These are phyloP conservation scores for Daldinia eschscholtzii DNA, from an alignment of 2,329 filamentous ascomycete genomes.

Conservation along the genomic window DNA sequence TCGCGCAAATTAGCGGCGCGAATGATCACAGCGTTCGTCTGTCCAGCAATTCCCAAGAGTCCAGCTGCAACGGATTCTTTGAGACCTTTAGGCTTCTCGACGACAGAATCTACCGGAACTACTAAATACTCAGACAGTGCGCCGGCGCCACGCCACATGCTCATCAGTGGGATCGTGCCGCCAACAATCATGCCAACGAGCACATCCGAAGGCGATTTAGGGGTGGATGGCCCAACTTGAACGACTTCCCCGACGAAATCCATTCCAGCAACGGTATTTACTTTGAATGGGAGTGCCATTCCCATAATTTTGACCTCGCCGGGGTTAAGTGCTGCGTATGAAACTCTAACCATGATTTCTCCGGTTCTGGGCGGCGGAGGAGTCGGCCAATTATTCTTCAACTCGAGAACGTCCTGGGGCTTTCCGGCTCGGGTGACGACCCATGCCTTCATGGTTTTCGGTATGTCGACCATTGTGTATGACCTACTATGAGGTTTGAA, in stretches of 20 bases:
- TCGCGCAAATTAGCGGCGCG: slow-evolving; percentile 41
- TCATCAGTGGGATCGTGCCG: slow-evolving; percentile 50
- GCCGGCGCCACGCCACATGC: slow-evolving; percentile 50
- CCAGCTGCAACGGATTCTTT: slow-evolving; percentile 45
- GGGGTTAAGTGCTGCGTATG: slow-evolving; percentile 55
- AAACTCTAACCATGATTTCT: slow-evolving; percentile 52
- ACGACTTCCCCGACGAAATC: slow-evolving; percentile 55
- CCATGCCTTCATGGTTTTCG: slow-evolving; percentile 51
- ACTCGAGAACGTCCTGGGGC: slow-evolving; percentile 45
- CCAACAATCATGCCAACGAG: slow-evolving; percentile 49
- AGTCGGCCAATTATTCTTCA: slow-evolving; percentile 44
- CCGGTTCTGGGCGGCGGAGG: slow-evolving; percentile 32
- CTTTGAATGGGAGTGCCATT: slow-evolving; percentile 51
- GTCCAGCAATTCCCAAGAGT: slow-evolving; percentile 53
- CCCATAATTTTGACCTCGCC: slow-evolving; percentile 53
- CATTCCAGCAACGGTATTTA: slow-evolving; percentile 50
- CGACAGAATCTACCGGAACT: slow-evolving; percentile 51
- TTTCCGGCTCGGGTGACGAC: slow-evolving; percentile 47
- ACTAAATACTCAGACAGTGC: slow-evolving; percentile 54
- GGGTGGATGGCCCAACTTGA: slow-evolving; percentile 46
- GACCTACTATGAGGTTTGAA: not conserved
- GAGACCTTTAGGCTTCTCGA: slow-evolving; percentile 46
- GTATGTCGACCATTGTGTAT: slow-evolving; percentile 25
- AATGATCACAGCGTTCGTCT: slow-evolving; percentile 52
- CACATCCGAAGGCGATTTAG: slow-evolving; percentile 26